Evolutionary conservation across 1,139 yeast species (phyloP), one percentile per base, ranked within the genome.

Genomic region (Casaregolazyma suthepensis): DNA sequence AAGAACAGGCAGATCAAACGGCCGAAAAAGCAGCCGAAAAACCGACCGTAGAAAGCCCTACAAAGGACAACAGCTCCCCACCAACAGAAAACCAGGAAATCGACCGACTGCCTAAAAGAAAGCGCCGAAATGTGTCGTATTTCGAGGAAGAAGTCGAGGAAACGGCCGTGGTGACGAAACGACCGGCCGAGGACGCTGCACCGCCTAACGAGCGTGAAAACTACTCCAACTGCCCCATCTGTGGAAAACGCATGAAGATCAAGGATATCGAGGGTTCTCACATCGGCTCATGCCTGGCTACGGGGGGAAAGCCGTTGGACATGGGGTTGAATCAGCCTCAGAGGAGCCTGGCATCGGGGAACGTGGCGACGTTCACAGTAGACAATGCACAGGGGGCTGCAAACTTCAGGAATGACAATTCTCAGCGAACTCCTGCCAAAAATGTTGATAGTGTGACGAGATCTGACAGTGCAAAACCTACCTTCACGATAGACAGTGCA

Each of bases 201-300:
- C 71, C 6, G 12, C 6, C 31, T 26, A 26, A 26, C 31, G 31
- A 35, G 4, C 40, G 17, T 13, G 17, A 35, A 6, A 57, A 52
- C 4, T 54, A 53, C 18, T 62, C 58, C 23, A 57, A 56, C 35
- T 89, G 96, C 64, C 96, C 96, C 0, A 74, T 89, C 1, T 89
- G 96, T 66, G 66, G 70, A 3, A 73, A 77, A 46, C 67, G 68
- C 26, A 80, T 84, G 79, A 77, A 86, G 1, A 74, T 85, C 0
- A 74, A 71, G 9, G 76, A 75, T 18, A 71, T 89, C 13, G 89
- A 89, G 66, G 65, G 80, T 0, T 68, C 75, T 0, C 96, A 89
- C 65, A 76, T 89, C n/a, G 93, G 85, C 63, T 73, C 74, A 43
- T 89, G 96, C 63, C 68, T 87, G 52, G 45, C 43, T 17, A 17